Evolutionary conservation across 306 rosid species (phyloP), one percentile per base, ranked within the genome.

Genomic region (Dalbergia cultrata): DNA sequence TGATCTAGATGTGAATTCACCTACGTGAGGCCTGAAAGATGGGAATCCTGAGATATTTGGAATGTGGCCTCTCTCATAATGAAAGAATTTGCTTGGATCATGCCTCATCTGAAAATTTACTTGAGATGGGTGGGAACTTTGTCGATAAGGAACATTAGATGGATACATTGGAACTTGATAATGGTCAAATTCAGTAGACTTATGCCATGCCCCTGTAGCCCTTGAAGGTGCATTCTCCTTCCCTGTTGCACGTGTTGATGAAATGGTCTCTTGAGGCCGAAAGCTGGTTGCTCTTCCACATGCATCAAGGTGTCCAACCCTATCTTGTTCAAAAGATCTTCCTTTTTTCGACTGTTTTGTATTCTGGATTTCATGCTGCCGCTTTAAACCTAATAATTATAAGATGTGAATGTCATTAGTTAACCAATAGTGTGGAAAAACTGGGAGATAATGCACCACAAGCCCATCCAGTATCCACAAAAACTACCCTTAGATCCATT

Each of bases 401-500:
- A 37, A 82, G 19, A 77, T 31, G 74, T 0, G 21, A 47, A 52
- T 21, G 59, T 67, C 72, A 72, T 1, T 33, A 75, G 67, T 72
- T 49, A 49, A 49, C 35, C 69, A 72, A 74, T 41, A 41, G 35
- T 64, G 75, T 43, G 53, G 31, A 79, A 81, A 60, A 60, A 69
- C 67, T 4, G 57, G 56, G 65, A 62, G 62, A 64, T 6, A 61
- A n/a, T 45, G 78, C 59, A 59, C 68, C 35, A 37, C 70, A 61
- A 64, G n/a, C 59, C 56, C 59, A 26, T 1, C 31, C 31, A 26
- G 31, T 26, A 56, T 53, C 44, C 45, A 14, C 21, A 52, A 26
- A 2, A 5, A 47, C 37, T 58, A 67, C 80, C 79, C 59, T 77
- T 84, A 80, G 88, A 92, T 86, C 75, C 83, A 60, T 82, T 68